Evolutionary conservation across 2,329 filamentous ascomycete genomes (phyloP), one percentile per base, ranked within the genome.

Genomic region (Diatrype stigma): DNA sequence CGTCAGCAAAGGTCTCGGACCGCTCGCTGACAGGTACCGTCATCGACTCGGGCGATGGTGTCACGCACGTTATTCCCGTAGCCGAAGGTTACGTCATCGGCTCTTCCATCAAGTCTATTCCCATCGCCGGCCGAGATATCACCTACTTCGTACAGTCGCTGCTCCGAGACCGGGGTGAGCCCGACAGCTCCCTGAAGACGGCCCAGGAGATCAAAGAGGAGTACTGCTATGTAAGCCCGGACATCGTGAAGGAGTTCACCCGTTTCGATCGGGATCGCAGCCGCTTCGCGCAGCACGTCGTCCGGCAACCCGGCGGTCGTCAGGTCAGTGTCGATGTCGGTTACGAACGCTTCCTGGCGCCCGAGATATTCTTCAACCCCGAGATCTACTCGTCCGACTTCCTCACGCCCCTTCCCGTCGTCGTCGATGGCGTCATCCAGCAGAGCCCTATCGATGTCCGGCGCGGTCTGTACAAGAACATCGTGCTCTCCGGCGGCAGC

Each of bases 361-460:
- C 95, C 22, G 94, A 99, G 72, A 99, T 99, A 67, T 99, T 99
- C 75, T 99, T 99, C 84, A 99, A 99, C 74, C 94, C 94, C 28
- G 94, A 99, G 75, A 99, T 99, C 65, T 97, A 97, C 80, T 96
- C 90, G 55, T 97, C 93, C 60, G 94, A 99, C 69, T 99, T 99
- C 78, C 77, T 99, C 59, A 99, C 94, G 12, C 94, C 94, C 14
- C 82, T 99, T 8, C 94, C 94, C 22, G 89, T 83, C 47, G 94
- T 99, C 47, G 95, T 99, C 55, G 94, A 99, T 67, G 88, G 87
- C 51, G 94, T 97, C 57, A 99, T 99, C 63, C 94, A 99, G 73
- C 93, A 91, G 51, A 96, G 93, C 32, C 94, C 94, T 40, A 99
- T 99, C 63, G 94, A 99, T 67, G 95, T 99, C 44, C 88, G 94